Conservation (phyloP, 2,329 filamentous ascomycete genomes). For the Pseudocercospora macadamiae region DNA sequence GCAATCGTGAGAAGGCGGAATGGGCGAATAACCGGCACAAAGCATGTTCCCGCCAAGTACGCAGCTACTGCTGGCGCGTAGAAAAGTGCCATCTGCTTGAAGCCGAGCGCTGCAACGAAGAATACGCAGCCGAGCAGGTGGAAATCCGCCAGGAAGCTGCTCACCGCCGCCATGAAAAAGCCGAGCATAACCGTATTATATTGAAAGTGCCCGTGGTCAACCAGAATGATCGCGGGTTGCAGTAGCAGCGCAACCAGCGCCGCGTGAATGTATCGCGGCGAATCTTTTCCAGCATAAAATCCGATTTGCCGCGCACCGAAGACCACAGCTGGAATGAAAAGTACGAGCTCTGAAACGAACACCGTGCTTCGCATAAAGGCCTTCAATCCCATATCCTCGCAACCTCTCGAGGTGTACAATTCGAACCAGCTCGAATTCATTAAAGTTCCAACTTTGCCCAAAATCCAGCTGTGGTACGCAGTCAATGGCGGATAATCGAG, state of each 20-base stretch:
- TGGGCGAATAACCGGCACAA: slow-evolving; percentile 70
- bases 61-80: slow-evolving; percentile 94
- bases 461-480: slow-evolving; percentile 95
- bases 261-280: background rate
- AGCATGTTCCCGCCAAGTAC: slow-evolving; percentile 81
- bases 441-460: slow-evolving; percentile 78
- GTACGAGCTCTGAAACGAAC: slow-evolving; percentile 83
- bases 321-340: slow-evolving; percentile 84
- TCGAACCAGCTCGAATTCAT: slow-evolving; percentile 86
- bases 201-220: slow-evolving; percentile 95
- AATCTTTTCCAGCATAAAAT: slow-evolving; percentile 64
- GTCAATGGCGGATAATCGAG: slow-evolving; percentile 96
- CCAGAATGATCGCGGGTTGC: slow-evolving; percentile 85
- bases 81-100: slow-evolving; percentile 99
- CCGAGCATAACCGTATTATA: slow-evolving; percentile 99
- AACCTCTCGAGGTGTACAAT: slow-evolving; percentile 78
- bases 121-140: slow-evolving; percentile 87
- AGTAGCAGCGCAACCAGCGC: slow-evolving; percentile 86
- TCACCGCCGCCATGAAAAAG: slow-evolving; percentile 80
- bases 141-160: slow-evolving; percentile 80
- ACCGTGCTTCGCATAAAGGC: slow-evolving; percentile 95
- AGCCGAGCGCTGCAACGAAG: slow-evolving; percentile 87
- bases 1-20: slow-evolving; percentile 73
- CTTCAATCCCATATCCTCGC: slow-evolving; percentile 77
- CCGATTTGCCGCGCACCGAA: slow-evolving; percentile 72